These are phyloP conservation scores for Scutellaria baicalensis DNA, from an alignment of 257 asterid genomes.

Conservation along the genomic window DNA sequence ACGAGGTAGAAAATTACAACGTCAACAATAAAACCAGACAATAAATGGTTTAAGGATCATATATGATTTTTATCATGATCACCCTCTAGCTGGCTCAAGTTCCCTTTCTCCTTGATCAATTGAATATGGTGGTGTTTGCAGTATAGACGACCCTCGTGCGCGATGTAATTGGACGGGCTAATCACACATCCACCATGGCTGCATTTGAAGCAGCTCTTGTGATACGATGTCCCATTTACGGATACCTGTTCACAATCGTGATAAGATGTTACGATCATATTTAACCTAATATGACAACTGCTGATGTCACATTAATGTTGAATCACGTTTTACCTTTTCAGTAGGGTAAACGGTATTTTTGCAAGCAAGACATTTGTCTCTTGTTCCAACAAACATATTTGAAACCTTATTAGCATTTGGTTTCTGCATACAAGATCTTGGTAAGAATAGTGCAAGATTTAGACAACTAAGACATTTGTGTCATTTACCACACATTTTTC, in stretches of 20 bases:
- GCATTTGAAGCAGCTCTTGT: conserved; percentile 93
- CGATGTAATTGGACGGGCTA: conserved; percentile 93
- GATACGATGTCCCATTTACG: conserved; percentile 86
- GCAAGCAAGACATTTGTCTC: conserved; percentile 79
- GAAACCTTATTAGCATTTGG: conserved; percentile 64
- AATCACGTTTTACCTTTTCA: conserved; percentile 58
- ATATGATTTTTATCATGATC: conserved; percentile 37
- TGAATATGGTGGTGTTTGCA: conserved; percentile 98
- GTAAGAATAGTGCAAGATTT: neutral
- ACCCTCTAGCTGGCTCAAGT: conserved; percentile 94
- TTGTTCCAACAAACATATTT: conserved; percentile 78
- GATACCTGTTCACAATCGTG: conserved; percentile 42
- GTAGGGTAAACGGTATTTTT: conserved; percentile 78
- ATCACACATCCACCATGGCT: conserved; percentile 94
- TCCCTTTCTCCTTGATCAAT: conserved; percentile 97
- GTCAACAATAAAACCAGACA: neutral
- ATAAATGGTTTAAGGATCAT: neutral
- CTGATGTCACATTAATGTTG: neutral
- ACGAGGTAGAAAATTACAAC: neutral
- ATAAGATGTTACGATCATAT: no score
- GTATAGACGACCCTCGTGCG: conserved; percentile 89
- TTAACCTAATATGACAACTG: no score
- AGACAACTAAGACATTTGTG: neutral
- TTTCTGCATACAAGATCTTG: conserved; percentile 35
- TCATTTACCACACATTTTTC: neutral